Evolutionary conservation across 805 yeast genomes (phyloP), one percentile per base, ranked within the genome.

Genomic region (Saturnispora saitoi): DNA sequence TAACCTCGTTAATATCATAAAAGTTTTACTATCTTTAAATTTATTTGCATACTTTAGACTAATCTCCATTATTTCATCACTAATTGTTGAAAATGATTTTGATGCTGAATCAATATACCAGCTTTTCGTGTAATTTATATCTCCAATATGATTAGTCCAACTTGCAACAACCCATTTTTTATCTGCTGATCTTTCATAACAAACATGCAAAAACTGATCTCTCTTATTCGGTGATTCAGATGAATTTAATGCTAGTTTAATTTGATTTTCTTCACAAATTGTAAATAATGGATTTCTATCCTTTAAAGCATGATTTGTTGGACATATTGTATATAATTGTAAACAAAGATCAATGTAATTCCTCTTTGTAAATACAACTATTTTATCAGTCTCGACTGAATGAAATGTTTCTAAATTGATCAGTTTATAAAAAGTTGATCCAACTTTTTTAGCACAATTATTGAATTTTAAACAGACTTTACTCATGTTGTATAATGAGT

Each of bases 81-180:
- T 75, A 2, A 83, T 78, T 0, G 72, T 67, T 36, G 80, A 80
- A 58, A 79, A 73, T n/a, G 50, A 62, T 54, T 53, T 57, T 43
- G 51, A 22, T 72, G 53, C 56, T 2, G 58, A 53, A 15, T 54
- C 57, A 17, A 60, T 70, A 55, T 71, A 73, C 90, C 91, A 85
- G 0, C 88, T 74, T 54, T 78, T 81, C 0, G 81, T 75, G 42
- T 71, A 72, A 15, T 81, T 76, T 11, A 78, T 71, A 3, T 71
- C 70, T 0, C 96, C 96, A 14, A 42, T 40, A 43, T 90, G 91
- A 58, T 91, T 96, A 0, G 93, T 73, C 95, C 97, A 88, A 0
- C 95, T 83, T 0, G 87, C 95, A 20, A 81, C 78, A 40, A 88
- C 72, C 96, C 96, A 91, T 48, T 78, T 79, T 51, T 80, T 80